Evolutionary conservation across 371 early-diverging fungal genomes (phyloP).

Genomic region (Dichotomocladium elegans): DNA sequence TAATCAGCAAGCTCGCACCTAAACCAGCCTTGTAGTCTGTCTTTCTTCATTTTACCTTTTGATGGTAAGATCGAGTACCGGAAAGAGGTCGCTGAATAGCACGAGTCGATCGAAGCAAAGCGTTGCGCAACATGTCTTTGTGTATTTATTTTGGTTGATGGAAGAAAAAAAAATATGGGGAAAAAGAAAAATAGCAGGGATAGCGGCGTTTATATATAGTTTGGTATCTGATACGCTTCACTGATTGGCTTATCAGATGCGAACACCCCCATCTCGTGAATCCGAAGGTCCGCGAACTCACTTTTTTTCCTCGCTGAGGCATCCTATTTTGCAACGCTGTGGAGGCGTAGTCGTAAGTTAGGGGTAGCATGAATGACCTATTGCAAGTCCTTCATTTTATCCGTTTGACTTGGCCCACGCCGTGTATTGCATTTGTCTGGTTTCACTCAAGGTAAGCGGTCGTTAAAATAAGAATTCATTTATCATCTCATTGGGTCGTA

Average conservation of each 20-base stretch:
- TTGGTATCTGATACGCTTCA: background rate
- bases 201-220: background rate
- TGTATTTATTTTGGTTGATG: background rate
- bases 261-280: background rate
- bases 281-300: background rate
- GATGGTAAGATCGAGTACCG: constrained; percentile 16
- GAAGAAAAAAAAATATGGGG: background rate
- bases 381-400: no score
- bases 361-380: no score
- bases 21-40: no score
- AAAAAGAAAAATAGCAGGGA: constrained; percentile 6
- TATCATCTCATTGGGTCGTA: no score
- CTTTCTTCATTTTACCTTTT: constrained; percentile 10
- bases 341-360: no score
- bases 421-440: no score
- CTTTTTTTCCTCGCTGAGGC: no score
- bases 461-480: no score
- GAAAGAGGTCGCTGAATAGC: constrained; percentile 13
- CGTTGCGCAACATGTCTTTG: constrained; percentile 13
- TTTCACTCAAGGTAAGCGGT: no score
- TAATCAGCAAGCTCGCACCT: background rate
- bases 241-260: background rate
- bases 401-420: no score
- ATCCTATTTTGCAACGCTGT: no score
- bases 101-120: constrained; percentile 13